Evolutionary conservation across 2,329 filamentous ascomycete species (phyloP), one percentile per base, ranked within the genome.

Genomic region (Hypomyces perniciosus): DNA sequence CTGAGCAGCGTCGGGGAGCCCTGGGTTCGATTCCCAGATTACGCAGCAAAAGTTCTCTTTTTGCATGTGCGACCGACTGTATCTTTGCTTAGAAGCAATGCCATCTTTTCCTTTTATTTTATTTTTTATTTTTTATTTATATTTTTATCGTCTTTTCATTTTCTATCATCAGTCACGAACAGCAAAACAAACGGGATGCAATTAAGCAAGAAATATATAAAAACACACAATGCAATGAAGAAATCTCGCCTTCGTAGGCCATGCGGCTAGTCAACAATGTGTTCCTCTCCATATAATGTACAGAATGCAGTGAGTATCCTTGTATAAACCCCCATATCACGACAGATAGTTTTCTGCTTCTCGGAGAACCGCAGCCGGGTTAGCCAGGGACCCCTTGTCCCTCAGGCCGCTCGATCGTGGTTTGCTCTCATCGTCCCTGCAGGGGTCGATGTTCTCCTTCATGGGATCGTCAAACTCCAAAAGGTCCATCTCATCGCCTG

Each of bases 1-100:
- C 54, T 44, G 52, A 39, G 34, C 54, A 56, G 50, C 54, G 54
- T 56, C 52, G 52, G 54, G 54, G 54, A 56, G 54, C 54, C 52
- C 54, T 56, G 54, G 54, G 52, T 56, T 56, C 52, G 54, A 56
- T 56, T 56, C 54, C 54, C 54, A 56, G 54, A 56, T 56, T 53
- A 54, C 54, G 54, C 54, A 56, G 43, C 9, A 28, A n/a, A 27
- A 29, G 4, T 40, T 29, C 3, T 4, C 30, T 46, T 51, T 51
- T 51, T 51, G 30, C 29, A 6, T 12, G 3, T 20, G 2, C 27
- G 6, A 30, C 12, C 20, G 13, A 2, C 2, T 31, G 4, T n/a
- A 7, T 44, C 2, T n/a, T 9, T 44, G 9, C 6, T 26, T 34
- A 3, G 20, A 20, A 20, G 20, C 20, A 20, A 3, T 20, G 3